Evolutionary conservation across 306 rosid genomes (phyloP).

Genomic region (Morella rubra): DNA sequence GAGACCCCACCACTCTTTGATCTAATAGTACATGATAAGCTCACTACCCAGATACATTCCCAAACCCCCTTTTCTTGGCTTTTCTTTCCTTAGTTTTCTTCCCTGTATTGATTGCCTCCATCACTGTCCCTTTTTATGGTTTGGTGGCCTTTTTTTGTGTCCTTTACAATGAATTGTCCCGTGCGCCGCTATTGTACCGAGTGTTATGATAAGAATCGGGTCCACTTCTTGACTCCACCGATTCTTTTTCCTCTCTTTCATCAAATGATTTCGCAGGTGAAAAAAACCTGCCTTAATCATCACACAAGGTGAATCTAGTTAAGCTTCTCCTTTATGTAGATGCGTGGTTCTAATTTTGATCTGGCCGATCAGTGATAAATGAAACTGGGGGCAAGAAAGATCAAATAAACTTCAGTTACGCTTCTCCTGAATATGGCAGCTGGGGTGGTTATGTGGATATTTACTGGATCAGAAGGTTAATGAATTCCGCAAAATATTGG

Average conservation of each 20-base stretch:
- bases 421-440: no score
- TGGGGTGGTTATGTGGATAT: no score
- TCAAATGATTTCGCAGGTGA: background rate
- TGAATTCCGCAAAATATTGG: no score
- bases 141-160: conserved; percentile 8
- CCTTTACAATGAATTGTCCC: conserved; percentile 5
- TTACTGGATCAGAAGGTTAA: no score
- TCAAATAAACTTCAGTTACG: no score
- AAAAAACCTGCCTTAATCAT: background rate
- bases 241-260: background rate
- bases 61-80: background rate
- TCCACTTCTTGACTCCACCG: background rate
- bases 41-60: conserved; percentile 2
- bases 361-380: no score
- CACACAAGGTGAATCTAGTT: background rate
- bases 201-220: conserved; percentile 1
- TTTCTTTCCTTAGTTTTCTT: background rate
- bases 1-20: conserved; percentile 24
- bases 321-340: background rate
- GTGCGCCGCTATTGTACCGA: conserved; percentile 8
- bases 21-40: background rate
- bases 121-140: conserved; percentile 10
- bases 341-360: no score
- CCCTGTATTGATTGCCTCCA: conserved; percentile 18
- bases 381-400: no score